phyloP scores from a whole-genome alignment of 2,329 filamentous ascomycete species.

The Ophiocordyceps polyrhachis-furcata region DNA sequence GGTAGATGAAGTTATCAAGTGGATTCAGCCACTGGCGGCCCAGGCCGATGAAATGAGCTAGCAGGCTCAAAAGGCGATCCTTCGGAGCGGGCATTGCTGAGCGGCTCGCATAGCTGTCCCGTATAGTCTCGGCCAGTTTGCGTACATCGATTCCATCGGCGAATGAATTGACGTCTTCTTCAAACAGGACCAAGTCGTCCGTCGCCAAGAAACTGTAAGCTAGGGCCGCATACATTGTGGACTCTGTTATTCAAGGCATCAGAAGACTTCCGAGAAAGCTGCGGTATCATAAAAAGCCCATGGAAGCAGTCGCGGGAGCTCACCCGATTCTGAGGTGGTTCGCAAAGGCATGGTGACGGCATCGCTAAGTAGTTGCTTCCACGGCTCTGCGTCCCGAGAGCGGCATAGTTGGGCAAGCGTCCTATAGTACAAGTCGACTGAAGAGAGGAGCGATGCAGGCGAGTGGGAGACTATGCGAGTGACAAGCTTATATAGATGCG shows the following conservation, averaged over 20 bases:
- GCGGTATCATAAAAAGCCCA: background rate
- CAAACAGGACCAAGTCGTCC: conserved; percentile 19
- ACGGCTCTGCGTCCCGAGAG: conserved; percentile 5
- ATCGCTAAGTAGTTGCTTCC: conserved; percentile 8
- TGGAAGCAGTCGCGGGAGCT: background rate
- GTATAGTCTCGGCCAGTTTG: conserved; percentile 22
- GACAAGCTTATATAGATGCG: conserved; percentile 17
- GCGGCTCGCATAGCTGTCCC: conserved; percentile 13
- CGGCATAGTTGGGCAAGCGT: conserved; percentile 19
- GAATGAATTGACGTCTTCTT: conserved; percentile 18
- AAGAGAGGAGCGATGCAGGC: conserved; percentile 8
- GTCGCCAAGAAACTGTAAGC: conserved; percentile 19
- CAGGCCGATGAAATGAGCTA: conserved; percentile 48
- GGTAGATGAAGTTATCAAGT: conserved; percentile 19
- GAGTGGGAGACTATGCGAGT: conserved; percentile 9
- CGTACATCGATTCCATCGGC: conserved; percentile 19
- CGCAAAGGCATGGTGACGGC: conserved; percentile 14
- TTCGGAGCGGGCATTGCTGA: conserved; percentile 11
- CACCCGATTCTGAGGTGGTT: conserved; percentile 5
- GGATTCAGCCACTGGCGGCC: conserved; percentile 19
- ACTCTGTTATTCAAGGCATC: background rate
- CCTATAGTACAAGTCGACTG: conserved; percentile 19
- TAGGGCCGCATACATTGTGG: conserved; percentile 16
- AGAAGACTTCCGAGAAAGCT: background rate
- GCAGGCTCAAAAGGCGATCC: conserved; percentile 38